Percentiles rank a stretch among this genome's conserved stretches.
These are phyloP conservation scores for Diplocarpon rosae DNA, from an alignment of 2,329 filamentous ascomycete genomes.

Conservation along the genomic window DNA sequence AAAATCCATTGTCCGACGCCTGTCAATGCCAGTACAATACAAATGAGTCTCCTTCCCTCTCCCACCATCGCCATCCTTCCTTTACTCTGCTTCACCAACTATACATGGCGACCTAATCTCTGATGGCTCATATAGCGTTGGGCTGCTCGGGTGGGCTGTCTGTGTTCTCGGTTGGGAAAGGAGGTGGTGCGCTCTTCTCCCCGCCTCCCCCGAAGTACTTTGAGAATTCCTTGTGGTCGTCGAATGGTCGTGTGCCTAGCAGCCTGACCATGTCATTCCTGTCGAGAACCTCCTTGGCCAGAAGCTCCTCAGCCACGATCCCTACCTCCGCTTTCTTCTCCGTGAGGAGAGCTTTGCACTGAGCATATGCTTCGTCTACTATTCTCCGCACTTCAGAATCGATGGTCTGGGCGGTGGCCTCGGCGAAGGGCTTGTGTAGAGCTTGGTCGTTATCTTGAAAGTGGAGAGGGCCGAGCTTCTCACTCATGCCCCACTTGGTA, in stretches of 20 bases:
- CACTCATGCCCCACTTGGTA: conserved; percentile 97
- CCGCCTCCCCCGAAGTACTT: conserved; percentile 72
- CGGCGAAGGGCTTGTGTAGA: conserved; percentile 89
- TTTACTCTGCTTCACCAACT: background rate
- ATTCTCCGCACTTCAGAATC: conserved; percentile 86
- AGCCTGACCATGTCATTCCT: conserved; percentile 88
- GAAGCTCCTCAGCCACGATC: conserved; percentile 82
- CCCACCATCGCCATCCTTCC: background rate
- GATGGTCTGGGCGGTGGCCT: conserved; percentile 85
- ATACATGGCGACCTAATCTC: background rate
- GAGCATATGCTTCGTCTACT: conserved; percentile 82
- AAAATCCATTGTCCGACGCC: conserved; percentile 1
- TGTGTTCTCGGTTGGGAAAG: conserved; percentile 35
- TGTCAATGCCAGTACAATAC: conserved; percentile 4
- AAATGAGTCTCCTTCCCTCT: background rate
- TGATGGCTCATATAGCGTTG: conserved; percentile 4
- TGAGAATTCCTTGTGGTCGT: conserved; percentile 73
- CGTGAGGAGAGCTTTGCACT: conserved; percentile 72
- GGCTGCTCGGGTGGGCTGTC: conserved; percentile 18
- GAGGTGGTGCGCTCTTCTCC: conserved; percentile 46
- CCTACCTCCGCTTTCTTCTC: conserved; percentile 85
- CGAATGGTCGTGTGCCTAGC: conserved; percentile 73
- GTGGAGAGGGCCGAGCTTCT: conserved; percentile 85
- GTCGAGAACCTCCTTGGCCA: conserved; percentile 82
- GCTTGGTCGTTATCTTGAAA: conserved; percentile 77